Percentiles rank a stretch among this genome's conserved stretches.
phyloP scores from a whole-genome alignment of 768 basidiomycete genomes.

The Boletales sp. region DNA sequence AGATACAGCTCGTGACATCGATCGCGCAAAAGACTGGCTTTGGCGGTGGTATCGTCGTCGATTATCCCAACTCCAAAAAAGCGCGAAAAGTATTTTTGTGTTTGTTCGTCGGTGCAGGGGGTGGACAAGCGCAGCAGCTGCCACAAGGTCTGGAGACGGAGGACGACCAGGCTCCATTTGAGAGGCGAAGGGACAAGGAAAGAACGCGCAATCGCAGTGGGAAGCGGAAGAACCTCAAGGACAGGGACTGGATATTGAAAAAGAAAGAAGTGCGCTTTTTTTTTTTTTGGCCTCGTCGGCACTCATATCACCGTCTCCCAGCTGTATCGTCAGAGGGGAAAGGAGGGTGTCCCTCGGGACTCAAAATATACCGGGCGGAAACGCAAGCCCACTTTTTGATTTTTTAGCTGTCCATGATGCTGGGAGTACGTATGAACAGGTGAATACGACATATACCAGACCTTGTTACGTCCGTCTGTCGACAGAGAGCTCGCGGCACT shows the following conservation, averaged over 20 bases:
- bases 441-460: slow-evolving; percentile 8
- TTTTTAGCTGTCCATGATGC: slow-evolving; percentile 2
- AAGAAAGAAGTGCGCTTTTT: slow-evolving; percentile 81
- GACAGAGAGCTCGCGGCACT: slow-evolving; percentile 42
- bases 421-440: slow-evolving; percentile 1
- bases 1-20: slow-evolving; percentile 91
- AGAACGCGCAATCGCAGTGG: slow-evolving; percentile 52
- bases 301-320: slow-evolving; percentile 25
- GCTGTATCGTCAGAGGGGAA: slow-evolving; percentile 83
- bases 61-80: slow-evolving; percentile 96
- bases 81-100: slow-evolving; percentile 94
- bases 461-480: slow-evolving; percentile 26
- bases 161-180: slow-evolving; percentile 63
- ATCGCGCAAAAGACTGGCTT: slow-evolving; percentile 94
- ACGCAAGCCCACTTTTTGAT: slow-evolving; percentile 73
- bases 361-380: slow-evolving; percentile 93
- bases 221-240: slow-evolving; percentile 70
- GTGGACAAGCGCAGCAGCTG: slow-evolving; percentile 54
- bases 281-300: neutral
- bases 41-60: slow-evolving; percentile 93
- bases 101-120: slow-evolving; percentile 83
- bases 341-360: slow-evolving; percentile 78
- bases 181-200: slow-evolving; percentile 72
- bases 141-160: slow-evolving; percentile 78
- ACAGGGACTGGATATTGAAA: slow-evolving; percentile 89